Conservation (phyloP, 2,329 filamentous ascomycete genomes). For the Claviceps fusiformis region DNA sequence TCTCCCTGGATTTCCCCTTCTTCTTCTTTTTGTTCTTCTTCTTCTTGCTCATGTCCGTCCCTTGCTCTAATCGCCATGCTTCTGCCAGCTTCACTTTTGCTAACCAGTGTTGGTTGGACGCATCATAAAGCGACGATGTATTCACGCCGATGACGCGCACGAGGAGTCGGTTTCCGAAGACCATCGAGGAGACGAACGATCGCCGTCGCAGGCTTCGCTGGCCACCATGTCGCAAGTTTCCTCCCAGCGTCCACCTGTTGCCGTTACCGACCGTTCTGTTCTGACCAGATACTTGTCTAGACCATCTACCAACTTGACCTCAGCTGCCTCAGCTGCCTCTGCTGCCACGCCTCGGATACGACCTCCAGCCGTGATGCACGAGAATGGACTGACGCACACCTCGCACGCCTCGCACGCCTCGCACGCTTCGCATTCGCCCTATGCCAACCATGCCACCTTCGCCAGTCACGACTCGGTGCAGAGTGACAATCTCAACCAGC, state of each 20-base stretch:
- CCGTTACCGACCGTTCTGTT: not conserved
- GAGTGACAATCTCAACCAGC: constrained; percentile 3
- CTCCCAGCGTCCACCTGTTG: no score
- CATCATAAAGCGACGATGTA: constrained; percentile 26
- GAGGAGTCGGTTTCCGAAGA: constrained; percentile 17
- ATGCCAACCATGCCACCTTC: not conserved
- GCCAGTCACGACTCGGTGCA: not conserved
- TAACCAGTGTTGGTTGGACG: constrained; percentile 3
- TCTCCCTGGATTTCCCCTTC: no score
- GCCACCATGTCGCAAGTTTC: constrained; percentile 3
- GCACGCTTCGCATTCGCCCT: not conserved
- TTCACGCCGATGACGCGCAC: constrained; percentile 24
- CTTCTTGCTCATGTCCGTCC: not conserved
- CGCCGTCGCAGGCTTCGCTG: constrained; percentile 18
- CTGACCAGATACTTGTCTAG: not conserved
- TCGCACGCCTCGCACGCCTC: not conserved
- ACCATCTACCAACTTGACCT: not conserved
- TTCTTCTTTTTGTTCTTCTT: not conserved
- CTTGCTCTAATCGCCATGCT: not conserved
- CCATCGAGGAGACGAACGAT: constrained; percentile 13
- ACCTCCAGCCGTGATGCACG: constrained; percentile 1
- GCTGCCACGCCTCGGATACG: not conserved
- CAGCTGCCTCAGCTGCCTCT: not conserved
- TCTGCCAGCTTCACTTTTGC: not conserved
- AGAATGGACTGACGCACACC: not conserved